Evolutionary conservation across 1,284 basidiomycete genomes (phyloP).

Genomic region (Lentinula novae-zelandiae): DNA sequence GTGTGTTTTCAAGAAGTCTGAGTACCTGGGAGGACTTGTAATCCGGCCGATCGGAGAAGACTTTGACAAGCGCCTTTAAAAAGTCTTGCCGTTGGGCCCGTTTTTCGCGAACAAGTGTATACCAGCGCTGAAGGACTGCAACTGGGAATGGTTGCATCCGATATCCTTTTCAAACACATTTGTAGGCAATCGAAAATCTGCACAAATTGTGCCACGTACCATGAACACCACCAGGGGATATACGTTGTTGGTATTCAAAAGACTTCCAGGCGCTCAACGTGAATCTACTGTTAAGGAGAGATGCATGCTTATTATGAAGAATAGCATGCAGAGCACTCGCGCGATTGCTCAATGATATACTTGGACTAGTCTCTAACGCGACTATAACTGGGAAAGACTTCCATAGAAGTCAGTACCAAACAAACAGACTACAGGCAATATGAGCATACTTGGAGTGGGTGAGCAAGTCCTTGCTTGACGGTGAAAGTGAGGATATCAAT

Average conservation of each 20-base stretch:
- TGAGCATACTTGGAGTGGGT: constrained; percentile 76
- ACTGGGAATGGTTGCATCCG: constrained; percentile 55
- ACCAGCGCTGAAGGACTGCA: constrained; percentile 88
- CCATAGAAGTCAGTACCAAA: constrained; percentile 3
- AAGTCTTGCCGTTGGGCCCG: constrained; percentile 83
- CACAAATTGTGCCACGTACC: constrained; percentile 31
- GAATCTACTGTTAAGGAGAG: constrained; percentile 85
- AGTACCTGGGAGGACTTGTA: constrained; percentile 40
- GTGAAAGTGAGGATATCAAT: constrained; percentile 92
- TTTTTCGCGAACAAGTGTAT: constrained; percentile 86
- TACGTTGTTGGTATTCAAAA: constrained; percentile 78
- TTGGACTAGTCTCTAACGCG: constrained; percentile 85
- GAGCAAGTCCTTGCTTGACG: constrained; percentile 91
- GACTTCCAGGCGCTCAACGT: constrained; percentile 75
- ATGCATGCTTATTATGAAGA: constrained; percentile 86
- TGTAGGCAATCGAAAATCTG: neutral
- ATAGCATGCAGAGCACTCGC: constrained; percentile 81
- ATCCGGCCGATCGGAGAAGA: constrained; percentile 64
- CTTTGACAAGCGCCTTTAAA: constrained; percentile 76
- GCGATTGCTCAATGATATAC: constrained; percentile 57
- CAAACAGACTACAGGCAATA: neutral
- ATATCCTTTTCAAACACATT: constrained; percentile 46
- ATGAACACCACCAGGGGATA: constrained; percentile 42
- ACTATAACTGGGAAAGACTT: constrained; percentile 92
- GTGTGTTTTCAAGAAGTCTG: neutral